These are phyloP conservation scores for Quercus lobata DNA, from an alignment of 331 rosid species.

Conservation along the genomic window DNA sequence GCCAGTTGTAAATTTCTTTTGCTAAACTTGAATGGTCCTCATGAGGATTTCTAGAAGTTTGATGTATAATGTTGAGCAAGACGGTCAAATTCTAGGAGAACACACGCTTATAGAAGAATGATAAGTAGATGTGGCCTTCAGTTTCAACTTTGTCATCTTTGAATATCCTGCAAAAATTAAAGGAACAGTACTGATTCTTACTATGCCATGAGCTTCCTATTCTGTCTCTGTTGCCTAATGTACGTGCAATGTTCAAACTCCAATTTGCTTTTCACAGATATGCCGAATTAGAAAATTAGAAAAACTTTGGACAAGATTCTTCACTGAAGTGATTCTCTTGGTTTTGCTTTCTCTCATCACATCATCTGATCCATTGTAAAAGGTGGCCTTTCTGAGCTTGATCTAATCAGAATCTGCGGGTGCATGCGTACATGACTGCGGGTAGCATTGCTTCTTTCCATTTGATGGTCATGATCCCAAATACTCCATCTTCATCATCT, in stretches of 20 bases:
- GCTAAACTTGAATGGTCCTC: background rate
- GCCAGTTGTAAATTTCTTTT: background rate
- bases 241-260: background rate
- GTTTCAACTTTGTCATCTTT: no score
- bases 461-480: background rate
- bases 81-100: no score
- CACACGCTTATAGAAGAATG: no score
- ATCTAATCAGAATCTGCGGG: background rate
- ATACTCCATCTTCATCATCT: background rate
- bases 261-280: background rate
- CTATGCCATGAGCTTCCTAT: no score
- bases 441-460: background rate
- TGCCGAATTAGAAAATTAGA: background rate
- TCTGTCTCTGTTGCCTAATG: background rate
- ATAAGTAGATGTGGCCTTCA: no score
- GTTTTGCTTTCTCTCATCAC: background rate
- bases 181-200: no score
- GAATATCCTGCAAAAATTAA: no score
- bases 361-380: background rate
- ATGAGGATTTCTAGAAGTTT: no score
- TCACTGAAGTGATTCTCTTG: background rate
- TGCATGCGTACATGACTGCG: background rate
- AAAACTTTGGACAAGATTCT: background rate
- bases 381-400: slow-evolving; percentile 11
- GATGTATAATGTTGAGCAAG: no score